Evolutionary conservation across 2,329 filamentous ascomycete species (phyloP), one percentile per base, ranked within the genome.

Genomic region (Aulographum hederae): DNA sequence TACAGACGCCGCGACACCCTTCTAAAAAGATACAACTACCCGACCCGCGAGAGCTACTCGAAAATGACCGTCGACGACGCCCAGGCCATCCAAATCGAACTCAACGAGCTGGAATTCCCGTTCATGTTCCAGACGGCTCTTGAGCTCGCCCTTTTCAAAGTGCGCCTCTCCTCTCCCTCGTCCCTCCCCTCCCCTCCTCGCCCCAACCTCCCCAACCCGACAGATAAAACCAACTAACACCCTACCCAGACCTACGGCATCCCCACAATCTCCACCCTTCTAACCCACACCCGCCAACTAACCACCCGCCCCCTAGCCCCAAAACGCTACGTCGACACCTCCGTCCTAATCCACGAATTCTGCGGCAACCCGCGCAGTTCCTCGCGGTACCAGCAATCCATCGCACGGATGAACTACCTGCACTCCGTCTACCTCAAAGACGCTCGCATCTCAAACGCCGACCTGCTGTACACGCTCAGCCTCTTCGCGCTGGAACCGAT

Each of bases 401-500:
- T 77, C 29, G 64, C 69, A 3, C 63, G 72, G 20, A 69, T 74
- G 54, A 76, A 76, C 44, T 76, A 63, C 43, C 53, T 78, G 3
- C 73, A 78, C 46, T 48, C 6, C 15, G 49, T 56, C 3, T 75
- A 76, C 45, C 63, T 64, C 30, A 57, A 61, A 30, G 54, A 63
- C 0, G 67, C 67, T 25, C 65, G 65, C 41, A 78, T 78, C 39
- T 56, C 56, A 4, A 65, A 76, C 29, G 57, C 63, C 11, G 73
- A 78, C 38, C 61, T 77, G 56, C 56, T 78, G 1, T 77, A 74
- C 47, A 78, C 73, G 0, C 57, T 78, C 0, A 57, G 61, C 10
- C 47, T 80, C 0, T 80, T 80, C 45, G 63, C 77, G 13, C 56
- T 64, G 1, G 72, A 82, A 45, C 75, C 78, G 1, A 50, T 67